Conservation (phyloP, 2,329 filamentous ascomycete genomes). For the Amauroascus niger region DNA sequence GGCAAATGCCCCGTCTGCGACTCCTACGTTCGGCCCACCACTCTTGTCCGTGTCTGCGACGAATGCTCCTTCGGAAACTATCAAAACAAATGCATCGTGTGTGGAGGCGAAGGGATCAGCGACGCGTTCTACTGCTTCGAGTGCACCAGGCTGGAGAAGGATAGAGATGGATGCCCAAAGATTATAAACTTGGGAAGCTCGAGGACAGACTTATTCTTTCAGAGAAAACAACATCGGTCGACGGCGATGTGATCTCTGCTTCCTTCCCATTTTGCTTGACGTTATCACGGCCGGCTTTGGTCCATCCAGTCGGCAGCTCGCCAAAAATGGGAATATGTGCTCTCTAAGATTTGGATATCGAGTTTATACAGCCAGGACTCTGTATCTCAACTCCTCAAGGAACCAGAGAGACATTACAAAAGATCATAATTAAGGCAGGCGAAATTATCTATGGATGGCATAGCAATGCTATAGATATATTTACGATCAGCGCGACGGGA, state of each 20-base stretch:
- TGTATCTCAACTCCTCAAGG: background rate
- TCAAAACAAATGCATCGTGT: slow-evolving; percentile 99
- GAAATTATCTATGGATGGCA: background rate
- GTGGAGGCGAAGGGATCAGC: slow-evolving; percentile 93
- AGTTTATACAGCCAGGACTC: background rate
- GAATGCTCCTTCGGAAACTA: slow-evolving; percentile 99
- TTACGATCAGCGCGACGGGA: background rate
- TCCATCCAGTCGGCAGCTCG: background rate
- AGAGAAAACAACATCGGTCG: slow-evolving; percentile 49
- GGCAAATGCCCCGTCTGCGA: slow-evolving; percentile 99
- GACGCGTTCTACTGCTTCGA: slow-evolving; percentile 99
- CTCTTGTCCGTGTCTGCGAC: slow-evolving; percentile 95
- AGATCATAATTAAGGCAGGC: background rate
- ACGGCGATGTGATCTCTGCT: slow-evolving; percentile 9
- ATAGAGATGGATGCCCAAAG: slow-evolving; percentile 94
- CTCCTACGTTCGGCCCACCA: slow-evolving; percentile 95
- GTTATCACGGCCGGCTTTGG: background rate
- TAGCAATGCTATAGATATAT: background rate
- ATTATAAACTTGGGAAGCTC: slow-evolving; percentile 97
- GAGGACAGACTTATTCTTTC: slow-evolving; percentile 78
- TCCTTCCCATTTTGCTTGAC: background rate
- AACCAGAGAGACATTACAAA: background rate
- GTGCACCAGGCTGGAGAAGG: slow-evolving; percentile 92
- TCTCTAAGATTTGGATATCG: background rate
- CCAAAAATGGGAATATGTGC: background rate